Conservation (phyloP, 768 basidiomycete species). For the Phallus indusiatus region DNA sequence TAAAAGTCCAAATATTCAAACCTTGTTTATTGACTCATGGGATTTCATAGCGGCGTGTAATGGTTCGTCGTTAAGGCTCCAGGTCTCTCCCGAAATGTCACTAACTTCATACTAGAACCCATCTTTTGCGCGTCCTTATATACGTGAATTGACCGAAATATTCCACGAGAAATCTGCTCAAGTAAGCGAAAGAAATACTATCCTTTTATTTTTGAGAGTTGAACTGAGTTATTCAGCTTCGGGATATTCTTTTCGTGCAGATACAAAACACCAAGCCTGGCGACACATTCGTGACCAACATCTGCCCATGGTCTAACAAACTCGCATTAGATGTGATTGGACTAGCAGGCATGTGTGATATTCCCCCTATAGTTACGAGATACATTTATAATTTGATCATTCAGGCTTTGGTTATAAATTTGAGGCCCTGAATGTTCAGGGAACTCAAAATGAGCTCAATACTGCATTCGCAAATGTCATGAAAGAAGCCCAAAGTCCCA, state of each 20-base stretch:
- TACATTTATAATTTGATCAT: neutral
- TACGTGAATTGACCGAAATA: neutral
- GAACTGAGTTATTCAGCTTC: constrained; percentile 28
- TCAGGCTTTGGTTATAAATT: constrained; percentile 29
- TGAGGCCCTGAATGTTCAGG: constrained; percentile 19
- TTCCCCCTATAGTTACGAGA: neutral
- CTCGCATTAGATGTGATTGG: constrained; percentile 18
- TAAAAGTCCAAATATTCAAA: constrained; percentile 5
- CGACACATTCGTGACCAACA: constrained; percentile 2
- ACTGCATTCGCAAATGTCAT: constrained; percentile 22
- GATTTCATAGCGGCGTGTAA: constrained; percentile 17
- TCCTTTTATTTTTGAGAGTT: neutral
- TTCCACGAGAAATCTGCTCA: constrained; percentile 13
- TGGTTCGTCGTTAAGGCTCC: constrained; percentile 17
- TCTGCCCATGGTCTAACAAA: constrained; percentile 8
- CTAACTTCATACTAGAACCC: neutral
- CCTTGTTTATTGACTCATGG: neutral
- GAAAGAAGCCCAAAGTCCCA: neutral
- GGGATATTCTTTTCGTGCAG: constrained; percentile 36
- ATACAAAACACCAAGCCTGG: constrained; percentile 17
- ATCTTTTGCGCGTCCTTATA: constrained; percentile 3
- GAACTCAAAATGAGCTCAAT: constrained; percentile 23
- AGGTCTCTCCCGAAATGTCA: no score
- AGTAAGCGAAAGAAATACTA: constrained; percentile 5
- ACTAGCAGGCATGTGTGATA: constrained; percentile 11